Percentiles rank a stretch among this genome's conserved stretches.
phyloP scores from a whole-genome alignment of 108 stramenopile genomes.

The Cyclotella choctawhatcheeana region DNA sequence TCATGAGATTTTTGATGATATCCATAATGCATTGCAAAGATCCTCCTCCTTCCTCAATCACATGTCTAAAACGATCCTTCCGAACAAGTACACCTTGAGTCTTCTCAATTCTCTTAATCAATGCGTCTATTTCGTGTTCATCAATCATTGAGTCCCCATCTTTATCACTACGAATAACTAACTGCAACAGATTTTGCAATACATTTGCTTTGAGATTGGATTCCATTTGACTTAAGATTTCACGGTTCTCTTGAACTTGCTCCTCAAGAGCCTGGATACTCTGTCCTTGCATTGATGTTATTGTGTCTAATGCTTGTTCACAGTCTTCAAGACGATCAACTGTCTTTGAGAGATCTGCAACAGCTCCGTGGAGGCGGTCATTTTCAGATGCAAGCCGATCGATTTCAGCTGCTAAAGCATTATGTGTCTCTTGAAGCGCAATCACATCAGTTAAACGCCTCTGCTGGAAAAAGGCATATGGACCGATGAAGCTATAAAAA shows the following conservation, averaged over 20 bases:
- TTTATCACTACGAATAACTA: conserved; percentile 55
- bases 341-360: conserved; percentile 45
- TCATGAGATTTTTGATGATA: conserved; percentile 65
- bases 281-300: conserved; percentile 51
- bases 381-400: conserved; percentile 45
- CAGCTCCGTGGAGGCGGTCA: conserved; percentile 37
- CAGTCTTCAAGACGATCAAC: conserved; percentile 51
- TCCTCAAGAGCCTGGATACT: conserved; percentile 46
- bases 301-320: conserved; percentile 49
- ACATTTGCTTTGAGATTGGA: conserved; percentile 56
- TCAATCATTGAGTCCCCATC: conserved; percentile 57
- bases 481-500: conserved; percentile 30
- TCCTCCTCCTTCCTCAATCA: conserved; percentile 25
- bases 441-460: conserved; percentile 46
- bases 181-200: conserved; percentile 55
- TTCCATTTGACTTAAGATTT: conserved; percentile 53
- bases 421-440: conserved; percentile 52
- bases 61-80: conserved; percentile 38
- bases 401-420: conserved; percentile 45
- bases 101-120: conserved; percentile 41
- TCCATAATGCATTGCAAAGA: conserved; percentile 65
- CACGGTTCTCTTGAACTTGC: conserved; percentile 54
- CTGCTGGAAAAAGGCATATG: conserved; percentile 49
- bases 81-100: conserved; percentile 57
- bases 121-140: conserved; percentile 51